Conservation (phyloP, 2,329 filamentous ascomycete species). For the Pleomassaria siparia region DNA sequence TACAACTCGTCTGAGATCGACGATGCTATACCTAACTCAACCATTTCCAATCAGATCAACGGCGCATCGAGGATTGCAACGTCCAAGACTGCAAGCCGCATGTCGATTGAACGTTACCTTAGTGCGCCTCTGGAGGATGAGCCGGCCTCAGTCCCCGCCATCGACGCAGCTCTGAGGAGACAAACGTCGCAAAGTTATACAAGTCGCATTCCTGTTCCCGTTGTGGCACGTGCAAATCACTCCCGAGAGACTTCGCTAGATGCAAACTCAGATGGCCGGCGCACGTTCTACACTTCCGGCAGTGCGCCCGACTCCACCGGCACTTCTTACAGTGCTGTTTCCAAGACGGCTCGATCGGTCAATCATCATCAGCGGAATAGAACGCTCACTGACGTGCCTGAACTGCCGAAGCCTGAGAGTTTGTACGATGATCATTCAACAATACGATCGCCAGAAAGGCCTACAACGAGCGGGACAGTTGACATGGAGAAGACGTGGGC, state of each 20-base stretch:
- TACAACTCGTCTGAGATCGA: conserved; percentile 9
- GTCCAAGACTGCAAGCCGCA: conserved; percentile 19
- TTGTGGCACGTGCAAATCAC: conserved; percentile 1
- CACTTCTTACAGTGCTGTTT: conserved; percentile 21
- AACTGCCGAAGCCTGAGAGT: conserved; percentile 6
- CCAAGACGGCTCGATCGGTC: conserved; percentile 7
- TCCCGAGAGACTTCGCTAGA: conserved; percentile 26
- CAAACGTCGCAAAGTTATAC: conserved; percentile 14
- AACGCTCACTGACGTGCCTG: conserved; percentile 7
- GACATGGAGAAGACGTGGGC: conserved; percentile 23
- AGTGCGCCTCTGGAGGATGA: conserved; percentile 29
- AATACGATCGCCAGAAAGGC: conserved; percentile 14
- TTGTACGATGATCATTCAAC: conserved; percentile 2
- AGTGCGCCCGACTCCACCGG: conserved; percentile 23
- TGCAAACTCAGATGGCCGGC: conserved; percentile 23
- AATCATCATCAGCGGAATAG: conserved; percentile 12
- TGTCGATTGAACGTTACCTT: conserved; percentile 30
- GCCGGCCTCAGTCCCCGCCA: conserved; percentile 26
- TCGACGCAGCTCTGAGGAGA: conserved; percentile 23
- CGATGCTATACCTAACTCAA: neutral
- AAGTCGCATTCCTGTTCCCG: neutral
- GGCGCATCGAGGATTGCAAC: conserved; percentile 12
- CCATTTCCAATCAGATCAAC: conserved; percentile 4
- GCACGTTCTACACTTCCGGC: conserved; percentile 25
- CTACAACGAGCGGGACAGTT: conserved; percentile 17